These are phyloP conservation scores for Bipolaris victoriae DNA, from an alignment of 2,329 filamentous ascomycete species.

Conservation along the genomic window DNA sequence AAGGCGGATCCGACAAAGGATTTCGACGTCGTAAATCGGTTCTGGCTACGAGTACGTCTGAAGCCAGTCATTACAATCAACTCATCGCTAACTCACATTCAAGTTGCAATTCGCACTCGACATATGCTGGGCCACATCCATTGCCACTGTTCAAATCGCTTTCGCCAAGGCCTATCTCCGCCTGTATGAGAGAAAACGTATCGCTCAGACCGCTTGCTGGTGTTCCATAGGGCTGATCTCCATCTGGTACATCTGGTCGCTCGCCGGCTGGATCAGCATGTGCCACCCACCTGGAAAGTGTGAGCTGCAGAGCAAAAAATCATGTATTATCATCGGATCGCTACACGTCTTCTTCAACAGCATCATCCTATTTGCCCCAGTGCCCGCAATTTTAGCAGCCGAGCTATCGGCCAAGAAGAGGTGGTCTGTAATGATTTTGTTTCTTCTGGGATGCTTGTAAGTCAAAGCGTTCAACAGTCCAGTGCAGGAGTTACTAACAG, in stretches of 20 bases:
- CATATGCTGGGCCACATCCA: constrained; percentile 29
- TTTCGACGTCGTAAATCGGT: constrained; percentile 13
- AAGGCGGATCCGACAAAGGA: constrained; percentile 16
- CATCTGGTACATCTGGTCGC: constrained; percentile 24
- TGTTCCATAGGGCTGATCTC: constrained; percentile 17
- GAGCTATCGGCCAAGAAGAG: constrained; percentile 22
- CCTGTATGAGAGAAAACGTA: constrained; percentile 19
- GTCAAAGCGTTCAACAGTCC: not conserved
- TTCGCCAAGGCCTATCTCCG: constrained; percentile 28
- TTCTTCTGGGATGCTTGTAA: constrained; percentile 29
- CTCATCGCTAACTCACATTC: constrained; percentile 3
- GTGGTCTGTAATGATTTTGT: constrained; percentile 15
- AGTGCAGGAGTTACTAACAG: constrained; percentile 4
- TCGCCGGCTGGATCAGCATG: constrained; percentile 24
- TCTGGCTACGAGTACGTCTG: constrained; percentile 19
- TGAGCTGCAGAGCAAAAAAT: constrained; percentile 21
- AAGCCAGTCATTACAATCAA: not conserved
- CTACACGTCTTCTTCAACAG: constrained; percentile 28
- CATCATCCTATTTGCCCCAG: constrained; percentile 17
- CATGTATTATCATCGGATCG: constrained; percentile 27
- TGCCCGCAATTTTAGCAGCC: constrained; percentile 22
- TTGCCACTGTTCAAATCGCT: constrained; percentile 28
- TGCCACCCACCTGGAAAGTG: constrained; percentile 29
- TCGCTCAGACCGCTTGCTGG: constrained; percentile 16
- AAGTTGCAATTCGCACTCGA: constrained; percentile 31